These are phyloP conservation scores for Spathaspora arborariae DNA, from an alignment of 805 yeast genomes.

Conservation along the genomic window DNA sequence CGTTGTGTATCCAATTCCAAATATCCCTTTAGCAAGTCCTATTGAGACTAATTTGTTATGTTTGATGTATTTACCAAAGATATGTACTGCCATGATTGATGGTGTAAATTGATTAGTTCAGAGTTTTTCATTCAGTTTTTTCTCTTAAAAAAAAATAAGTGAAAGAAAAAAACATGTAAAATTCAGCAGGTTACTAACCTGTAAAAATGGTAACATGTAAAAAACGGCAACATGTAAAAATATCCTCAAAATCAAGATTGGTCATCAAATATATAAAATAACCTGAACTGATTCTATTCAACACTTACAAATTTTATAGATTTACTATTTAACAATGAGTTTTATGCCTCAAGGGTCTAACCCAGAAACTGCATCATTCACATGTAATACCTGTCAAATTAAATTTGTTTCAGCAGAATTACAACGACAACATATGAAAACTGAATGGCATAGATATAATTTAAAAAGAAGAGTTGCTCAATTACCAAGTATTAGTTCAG, in stretches of 20 bases:
- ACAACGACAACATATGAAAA: conserved; percentile 42
- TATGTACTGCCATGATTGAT: conserved; percentile 38
- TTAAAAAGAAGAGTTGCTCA: conserved; percentile 45
- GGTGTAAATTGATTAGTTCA: not conserved
- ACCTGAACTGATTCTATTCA: not conserved
- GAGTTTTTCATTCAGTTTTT: conserved; percentile 1
- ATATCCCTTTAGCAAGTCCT: conserved; percentile 78
- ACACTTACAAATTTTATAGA: not conserved
- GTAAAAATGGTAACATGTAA: too few species aligned
- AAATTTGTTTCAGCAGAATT: conserved; percentile 34
- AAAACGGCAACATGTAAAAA: not conserved
- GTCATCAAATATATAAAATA: not conserved
- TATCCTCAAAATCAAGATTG: not conserved
- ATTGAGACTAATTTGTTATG: conserved; percentile 38
- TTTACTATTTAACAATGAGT: conserved; percentile 6
- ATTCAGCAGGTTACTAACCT: not conserved
- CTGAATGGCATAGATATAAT: conserved; percentile 45
- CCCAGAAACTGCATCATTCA: conserved; percentile 24
- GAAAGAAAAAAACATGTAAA: not conserved
- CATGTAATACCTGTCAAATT: conserved; percentile 40
- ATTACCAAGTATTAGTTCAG: conserved; percentile 69
- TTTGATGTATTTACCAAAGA: conserved; percentile 42
- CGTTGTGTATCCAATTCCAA: conserved; percentile 76
- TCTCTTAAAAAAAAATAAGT: too few species aligned
- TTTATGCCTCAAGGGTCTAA: conserved; percentile 20